Evolutionary conservation across 2,329 filamentous ascomycete species (phyloP).

Genomic region (Balansia obtecta): DNA sequence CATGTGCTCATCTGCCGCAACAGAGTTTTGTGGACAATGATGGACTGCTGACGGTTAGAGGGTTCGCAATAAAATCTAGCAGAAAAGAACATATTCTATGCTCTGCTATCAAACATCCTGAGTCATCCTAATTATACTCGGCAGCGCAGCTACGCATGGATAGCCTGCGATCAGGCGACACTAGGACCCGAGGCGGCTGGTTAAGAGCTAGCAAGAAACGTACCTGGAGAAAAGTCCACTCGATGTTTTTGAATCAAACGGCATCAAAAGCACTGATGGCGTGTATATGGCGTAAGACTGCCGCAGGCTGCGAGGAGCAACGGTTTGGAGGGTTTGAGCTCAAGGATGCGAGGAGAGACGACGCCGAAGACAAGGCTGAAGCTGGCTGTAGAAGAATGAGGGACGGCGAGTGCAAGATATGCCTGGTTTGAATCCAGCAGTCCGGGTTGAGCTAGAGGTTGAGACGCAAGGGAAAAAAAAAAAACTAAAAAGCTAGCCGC

Average conservation of each 20-base stretch:
- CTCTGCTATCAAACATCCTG: not conserved
- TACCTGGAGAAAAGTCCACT: constrained; percentile 2
- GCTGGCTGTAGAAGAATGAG: not conserved
- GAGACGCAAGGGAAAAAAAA: not conserved
- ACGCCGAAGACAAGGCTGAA: not conserved
- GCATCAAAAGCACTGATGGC: not conserved
- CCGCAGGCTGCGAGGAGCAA: constrained; percentile 1
- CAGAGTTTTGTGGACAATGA: constrained; percentile 3
- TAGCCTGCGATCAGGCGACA: not conserved
- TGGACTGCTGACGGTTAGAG: constrained; percentile 4
- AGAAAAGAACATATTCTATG: not conserved
- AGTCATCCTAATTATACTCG: not conserved
- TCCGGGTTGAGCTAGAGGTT: not conserved
- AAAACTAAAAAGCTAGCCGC: not conserved
- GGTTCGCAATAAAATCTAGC: not conserved
- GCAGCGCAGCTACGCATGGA: not conserved
- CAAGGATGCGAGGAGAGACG: not conserved
- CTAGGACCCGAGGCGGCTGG: too few relatives aligned
- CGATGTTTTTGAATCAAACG: not conserved
- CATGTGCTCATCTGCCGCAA: constrained; percentile 37
- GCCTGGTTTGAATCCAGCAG: not conserved
- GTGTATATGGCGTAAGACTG: not conserved
- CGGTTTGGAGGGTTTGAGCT: not conserved
- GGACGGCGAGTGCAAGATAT: not conserved
- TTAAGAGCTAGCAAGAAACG: not conserved